A percentile compares a stretch with the other conserved stretches of the same genome.
Conservation (phyloP, 2,329 filamentous ascomycete species). For the Fusarium sp. region DNA sequence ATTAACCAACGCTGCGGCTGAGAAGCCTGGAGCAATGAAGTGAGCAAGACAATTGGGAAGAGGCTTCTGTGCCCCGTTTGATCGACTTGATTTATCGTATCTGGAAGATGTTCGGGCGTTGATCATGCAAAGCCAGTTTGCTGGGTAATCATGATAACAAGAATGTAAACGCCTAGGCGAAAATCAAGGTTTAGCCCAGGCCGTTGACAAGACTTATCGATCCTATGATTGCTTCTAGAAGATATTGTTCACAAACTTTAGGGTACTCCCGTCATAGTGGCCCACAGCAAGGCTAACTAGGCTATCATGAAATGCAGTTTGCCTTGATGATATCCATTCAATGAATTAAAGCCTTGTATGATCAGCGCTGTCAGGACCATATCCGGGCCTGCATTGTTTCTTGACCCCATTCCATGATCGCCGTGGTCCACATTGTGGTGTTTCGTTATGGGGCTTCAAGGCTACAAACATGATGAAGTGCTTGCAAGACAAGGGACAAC, state of each 20-base stretch:
- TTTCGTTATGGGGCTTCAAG: background rate
- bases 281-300: background rate
- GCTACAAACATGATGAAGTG: background rate
- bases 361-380: conserved; percentile 29
- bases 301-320: background rate
- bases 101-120: background rate
- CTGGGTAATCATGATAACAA: background rate
- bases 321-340: background rate
- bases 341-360: conserved; percentile 1
- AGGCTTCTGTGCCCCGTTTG: background rate
- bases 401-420: conserved; percentile 29
- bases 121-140: background rate
- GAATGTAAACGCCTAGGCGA: background rate
- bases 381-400: conserved; percentile 10
- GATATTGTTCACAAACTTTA: background rate
- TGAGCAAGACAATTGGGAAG: background rate
- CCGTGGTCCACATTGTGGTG: conserved; percentile 21
- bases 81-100: background rate
- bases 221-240: background rate
- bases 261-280: background rate
- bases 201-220: background rate
- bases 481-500: background rate
- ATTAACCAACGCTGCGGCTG: background rate
- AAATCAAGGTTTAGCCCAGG: background rate
- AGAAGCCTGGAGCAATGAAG: background rate